Conservation (phyloP, 169 alveolate genomes). For the Plasmodium gonderi region DNA sequence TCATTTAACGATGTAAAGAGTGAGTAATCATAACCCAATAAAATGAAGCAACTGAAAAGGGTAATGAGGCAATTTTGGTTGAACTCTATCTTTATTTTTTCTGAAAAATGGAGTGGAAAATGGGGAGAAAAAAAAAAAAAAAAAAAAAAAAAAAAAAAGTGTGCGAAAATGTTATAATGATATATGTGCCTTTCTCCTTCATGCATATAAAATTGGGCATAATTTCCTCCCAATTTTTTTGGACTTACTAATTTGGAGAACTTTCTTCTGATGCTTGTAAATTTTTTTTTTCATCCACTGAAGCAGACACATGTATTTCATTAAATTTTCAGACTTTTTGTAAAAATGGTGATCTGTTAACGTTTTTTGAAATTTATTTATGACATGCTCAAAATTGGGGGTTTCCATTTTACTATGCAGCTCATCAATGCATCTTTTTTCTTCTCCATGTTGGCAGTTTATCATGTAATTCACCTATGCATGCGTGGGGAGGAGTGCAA, state of each 20-base stretch:
- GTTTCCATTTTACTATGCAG: constrained; percentile 8
- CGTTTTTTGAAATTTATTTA: constrained; percentile 40
- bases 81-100: constrained; percentile 41
- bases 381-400: background rate
- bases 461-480: constrained; percentile 51
- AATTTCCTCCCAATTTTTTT: too few relatives aligned
- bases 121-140: background rate
- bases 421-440: constrained; percentile 3
- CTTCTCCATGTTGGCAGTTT: constrained; percentile 32
- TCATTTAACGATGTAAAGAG: background rate
- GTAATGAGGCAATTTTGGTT: background rate
- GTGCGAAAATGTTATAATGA: background rate
- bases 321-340: constrained; percentile 17
- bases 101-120: constrained; percentile 7
- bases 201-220: too few relatives aligned
- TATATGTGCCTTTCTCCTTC: too few relatives aligned
- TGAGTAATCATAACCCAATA: constrained; percentile 32
- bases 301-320: constrained; percentile 15
- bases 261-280: background rate
- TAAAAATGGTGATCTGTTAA: constrained; percentile 17
- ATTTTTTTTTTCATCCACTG: constrained; percentile 46
- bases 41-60: background rate
- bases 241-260: constrained; percentile 15
- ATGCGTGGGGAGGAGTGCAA: too few relatives aligned
- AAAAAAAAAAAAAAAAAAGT: background rate